These are phyloP conservation scores for Aspergillus sp. DNA, from an alignment of 2,329 filamentous ascomycete species.

Conservation along the genomic window DNA sequence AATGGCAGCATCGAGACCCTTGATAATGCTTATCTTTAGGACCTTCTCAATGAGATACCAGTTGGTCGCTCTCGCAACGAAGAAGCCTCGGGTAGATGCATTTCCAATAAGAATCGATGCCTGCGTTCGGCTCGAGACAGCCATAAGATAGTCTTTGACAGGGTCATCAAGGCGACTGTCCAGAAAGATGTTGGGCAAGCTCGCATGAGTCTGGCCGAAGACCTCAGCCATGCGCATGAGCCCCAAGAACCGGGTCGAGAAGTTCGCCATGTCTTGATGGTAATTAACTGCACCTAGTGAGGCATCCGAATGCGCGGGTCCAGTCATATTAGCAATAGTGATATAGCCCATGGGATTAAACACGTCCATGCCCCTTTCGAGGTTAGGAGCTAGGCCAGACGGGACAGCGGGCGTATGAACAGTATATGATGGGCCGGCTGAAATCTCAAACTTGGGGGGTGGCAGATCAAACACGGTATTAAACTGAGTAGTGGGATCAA, in stretches of 20 bases:
- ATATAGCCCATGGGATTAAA: background rate
- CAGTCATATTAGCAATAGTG: background rate
- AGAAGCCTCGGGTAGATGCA: constrained; percentile 20
- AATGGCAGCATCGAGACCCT: constrained; percentile 23
- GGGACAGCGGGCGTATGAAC: background rate
- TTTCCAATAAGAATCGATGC: constrained; percentile 24
- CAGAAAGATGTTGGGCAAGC: constrained; percentile 14
- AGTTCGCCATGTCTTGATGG: constrained; percentile 3
- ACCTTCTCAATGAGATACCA: constrained; percentile 24
- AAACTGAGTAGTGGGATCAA: background rate
- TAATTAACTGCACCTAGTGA: background rate
- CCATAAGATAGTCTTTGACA: constrained; percentile 23
- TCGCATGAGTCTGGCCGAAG: constrained; percentile 20
- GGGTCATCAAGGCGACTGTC: constrained; percentile 17
- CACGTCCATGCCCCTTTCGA: background rate
- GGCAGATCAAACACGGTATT: constrained; percentile 17
- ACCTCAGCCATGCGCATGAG: constrained; percentile 19
- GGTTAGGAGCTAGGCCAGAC: background rate
- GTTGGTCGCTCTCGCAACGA: constrained; percentile 32
- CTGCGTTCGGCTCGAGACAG: constrained; percentile 11
- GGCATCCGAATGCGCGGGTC: background rate
- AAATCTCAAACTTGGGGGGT: constrained; percentile 12
- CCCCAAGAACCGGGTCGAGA: constrained; percentile 13
- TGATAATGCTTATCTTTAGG: constrained; percentile 23
- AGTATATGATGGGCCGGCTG: background rate